These are phyloP conservation scores for Dactylellina drechsleri DNA, from an alignment of 2,329 filamentous ascomycete species.

Conservation along the genomic window DNA sequence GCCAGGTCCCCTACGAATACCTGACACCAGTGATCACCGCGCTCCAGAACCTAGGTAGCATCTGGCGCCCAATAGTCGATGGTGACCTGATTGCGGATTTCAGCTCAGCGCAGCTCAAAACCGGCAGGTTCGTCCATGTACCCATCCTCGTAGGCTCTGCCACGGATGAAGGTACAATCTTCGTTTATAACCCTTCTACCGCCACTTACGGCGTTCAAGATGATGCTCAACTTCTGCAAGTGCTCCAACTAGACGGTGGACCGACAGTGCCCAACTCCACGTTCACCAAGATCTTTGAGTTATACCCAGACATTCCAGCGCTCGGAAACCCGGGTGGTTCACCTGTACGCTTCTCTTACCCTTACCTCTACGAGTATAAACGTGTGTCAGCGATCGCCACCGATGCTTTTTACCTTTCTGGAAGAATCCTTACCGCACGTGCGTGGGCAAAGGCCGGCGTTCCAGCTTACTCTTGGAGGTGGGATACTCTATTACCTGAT, in stretches of 20 bases:
- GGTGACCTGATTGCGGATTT: slow-evolving; percentile 72
- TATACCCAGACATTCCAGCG: slow-evolving; percentile 14
- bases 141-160: slow-evolving; percentile 73
- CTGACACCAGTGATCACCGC: slow-evolving; percentile 67
- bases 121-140: slow-evolving; percentile 72
- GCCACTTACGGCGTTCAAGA: slow-evolving; percentile 20
- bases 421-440: slow-evolving; percentile 67
- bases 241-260: slow-evolving; percentile 12
- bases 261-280: slow-evolving; percentile 8
- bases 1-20: slow-evolving; percentile 69
- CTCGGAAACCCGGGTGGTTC: slow-evolving; percentile 16
- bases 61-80: slow-evolving; percentile 61
- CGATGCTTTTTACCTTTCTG: slow-evolving; percentile 68
- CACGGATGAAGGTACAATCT: slow-evolving; percentile 74
- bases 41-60: slow-evolving; percentile 66
- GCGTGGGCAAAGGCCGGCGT: slow-evolving; percentile 66
- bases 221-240: slow-evolving; percentile 10
- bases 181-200: slow-evolving; percentile 74
- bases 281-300: slow-evolving; percentile 6
- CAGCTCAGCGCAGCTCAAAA: slow-evolving; percentile 67
- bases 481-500: slow-evolving; percentile 68
- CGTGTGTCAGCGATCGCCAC: slow-evolving; percentile 68
- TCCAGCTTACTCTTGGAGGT: slow-evolving; percentile 71
- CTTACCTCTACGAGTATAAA: slow-evolving; percentile 66
- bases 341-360: slow-evolving; percentile 9